Evolutionary conservation across 257 asterid species (phyloP), one percentile per base, ranked within the genome.

Genomic region (Paraleonurus japonicus): DNA sequence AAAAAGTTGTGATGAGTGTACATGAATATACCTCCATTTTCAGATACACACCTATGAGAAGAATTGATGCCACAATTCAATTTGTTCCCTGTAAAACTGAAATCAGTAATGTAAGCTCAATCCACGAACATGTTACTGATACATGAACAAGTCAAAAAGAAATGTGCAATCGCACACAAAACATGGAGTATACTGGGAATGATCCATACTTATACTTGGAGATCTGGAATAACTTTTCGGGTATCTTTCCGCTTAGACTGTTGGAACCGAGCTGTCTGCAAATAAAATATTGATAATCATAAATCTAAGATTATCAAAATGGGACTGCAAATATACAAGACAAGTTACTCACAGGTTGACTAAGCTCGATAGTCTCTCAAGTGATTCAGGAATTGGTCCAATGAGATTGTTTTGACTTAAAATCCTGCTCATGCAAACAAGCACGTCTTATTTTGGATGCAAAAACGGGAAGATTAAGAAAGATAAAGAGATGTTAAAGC

Each of bases 1-100:
- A 24, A 27, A 58, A 3, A 41, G 58, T 30, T 41, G 16, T 7
- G 55, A 51, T 32, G 58, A 67, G 55, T 54, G 47, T 13, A 47
- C 26, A 61, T 71, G 62, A 24, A 60, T 24, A 70, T 83, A 95
- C 98, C 98, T 85, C 85, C 95, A 69, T 59, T 80, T 30, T 74
- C 78, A 55, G 88, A 83, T 50, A 73, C 96, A 77, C 98, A 95
- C 13, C 9, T 75, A 35, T 65, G 90, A 27, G 79, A 65, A 39
- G 54, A 75, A 75, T 79, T 87, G 76, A 61, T 11, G 61, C 98
- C 98, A 73, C 99, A 95, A 57, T 81, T 85, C 81, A 95, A 76
- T 47, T 71, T 86, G 87, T 95, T 95, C 70, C 96, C 96, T 70
- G 99, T 77, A 83, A 95, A 95, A 85, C 99, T 91, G 87, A 78